phyloP scores from a whole-genome alignment of 139 green algal genomes.

The Ettlia oleoabundans region DNA sequence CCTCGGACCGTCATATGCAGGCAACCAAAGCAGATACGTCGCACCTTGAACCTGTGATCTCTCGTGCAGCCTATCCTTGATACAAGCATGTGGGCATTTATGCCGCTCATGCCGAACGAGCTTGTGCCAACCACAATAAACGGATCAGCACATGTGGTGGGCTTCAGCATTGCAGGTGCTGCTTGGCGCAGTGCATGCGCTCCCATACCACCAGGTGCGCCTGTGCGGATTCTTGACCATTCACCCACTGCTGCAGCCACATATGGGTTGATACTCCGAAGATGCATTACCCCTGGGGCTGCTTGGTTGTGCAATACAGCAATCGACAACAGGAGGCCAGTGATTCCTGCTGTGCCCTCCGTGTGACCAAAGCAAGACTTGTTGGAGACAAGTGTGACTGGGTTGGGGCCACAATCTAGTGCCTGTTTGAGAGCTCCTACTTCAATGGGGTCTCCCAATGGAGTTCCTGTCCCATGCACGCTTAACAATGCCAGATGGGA shows the following conservation, averaged over 20 bases:
- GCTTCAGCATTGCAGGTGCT: not conserved
- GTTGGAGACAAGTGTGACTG: conserved; percentile 45
- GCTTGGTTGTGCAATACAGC: conserved; percentile 10
- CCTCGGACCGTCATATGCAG: not conserved
- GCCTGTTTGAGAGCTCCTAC: conserved; percentile 30
- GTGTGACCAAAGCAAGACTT: conserved; percentile 66
- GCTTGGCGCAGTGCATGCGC: not conserved
- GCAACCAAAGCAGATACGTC: too few species aligned
- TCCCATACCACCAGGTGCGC: not conserved
- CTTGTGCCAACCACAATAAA: conserved; percentile 33
- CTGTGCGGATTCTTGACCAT: not conserved
- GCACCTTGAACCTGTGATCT: too few species aligned
- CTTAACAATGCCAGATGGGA: conserved; percentile 14
- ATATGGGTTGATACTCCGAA: conserved; percentile 72
- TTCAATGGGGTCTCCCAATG: conserved; percentile 56
- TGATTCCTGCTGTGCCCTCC: conserved; percentile 62
- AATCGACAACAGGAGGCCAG: conserved; percentile 67
- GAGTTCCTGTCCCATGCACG: conserved; percentile 61
- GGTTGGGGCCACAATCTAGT: not conserved
- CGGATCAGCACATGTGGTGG: not conserved
- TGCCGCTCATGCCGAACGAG: conserved; percentile 59
- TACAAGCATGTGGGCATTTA: conserved; percentile 52
- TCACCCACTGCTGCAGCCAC: conserved; percentile 48
- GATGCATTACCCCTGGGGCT: conserved; percentile 57
- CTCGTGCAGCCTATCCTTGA: not conserved